Evolutionary conservation across 108 stramenopile species (phyloP).

Genomic region (Nitzschia sp.): DNA sequence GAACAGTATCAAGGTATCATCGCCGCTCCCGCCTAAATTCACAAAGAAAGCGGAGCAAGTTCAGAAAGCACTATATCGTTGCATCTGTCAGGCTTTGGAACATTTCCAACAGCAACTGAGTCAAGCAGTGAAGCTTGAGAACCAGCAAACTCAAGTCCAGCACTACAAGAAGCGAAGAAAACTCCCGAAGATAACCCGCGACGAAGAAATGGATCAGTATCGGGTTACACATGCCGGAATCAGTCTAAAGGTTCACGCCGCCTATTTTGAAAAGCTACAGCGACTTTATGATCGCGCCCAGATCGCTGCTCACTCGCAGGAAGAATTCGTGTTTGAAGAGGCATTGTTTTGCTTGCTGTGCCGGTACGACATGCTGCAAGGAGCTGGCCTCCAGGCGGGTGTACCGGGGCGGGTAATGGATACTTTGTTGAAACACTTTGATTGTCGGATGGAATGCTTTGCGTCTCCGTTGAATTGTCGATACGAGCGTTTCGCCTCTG

Average conservation of each 20-base stretch:
- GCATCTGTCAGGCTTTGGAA: slow-evolving; percentile 20
- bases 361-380: slow-evolving; percentile 80
- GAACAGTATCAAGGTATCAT: background rate
- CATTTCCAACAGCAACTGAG: slow-evolving; percentile 18
- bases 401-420: slow-evolving; percentile 75
- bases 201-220: slow-evolving; percentile 13
- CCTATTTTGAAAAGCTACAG: slow-evolving; percentile 64
- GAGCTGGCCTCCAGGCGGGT: slow-evolving; percentile 87
- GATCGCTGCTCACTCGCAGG: background rate
- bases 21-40: slow-evolving; percentile 21
- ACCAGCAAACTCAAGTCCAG: background rate
- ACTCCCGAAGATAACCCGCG: slow-evolving; percentile 45
- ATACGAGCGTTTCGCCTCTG: slow-evolving; percentile 56
- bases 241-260: slow-evolving; percentile 55
- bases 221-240: slow-evolving; percentile 57
- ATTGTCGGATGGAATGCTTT: slow-evolving; percentile 83
- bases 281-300: slow-evolving; percentile 41
- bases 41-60: slow-evolving; percentile 22
- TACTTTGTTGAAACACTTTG: slow-evolving; percentile 60
- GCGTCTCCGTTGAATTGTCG: slow-evolving; percentile 91
- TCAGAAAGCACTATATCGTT: slow-evolving; percentile 8
- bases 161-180: background rate
- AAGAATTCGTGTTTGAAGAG: slow-evolving; percentile 32
- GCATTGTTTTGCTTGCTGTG: slow-evolving; percentile 61
- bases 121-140: slow-evolving; percentile 8